Evolutionary conservation across 1,139 yeast genomes (phyloP).

Genomic region (Candida sp.): DNA sequence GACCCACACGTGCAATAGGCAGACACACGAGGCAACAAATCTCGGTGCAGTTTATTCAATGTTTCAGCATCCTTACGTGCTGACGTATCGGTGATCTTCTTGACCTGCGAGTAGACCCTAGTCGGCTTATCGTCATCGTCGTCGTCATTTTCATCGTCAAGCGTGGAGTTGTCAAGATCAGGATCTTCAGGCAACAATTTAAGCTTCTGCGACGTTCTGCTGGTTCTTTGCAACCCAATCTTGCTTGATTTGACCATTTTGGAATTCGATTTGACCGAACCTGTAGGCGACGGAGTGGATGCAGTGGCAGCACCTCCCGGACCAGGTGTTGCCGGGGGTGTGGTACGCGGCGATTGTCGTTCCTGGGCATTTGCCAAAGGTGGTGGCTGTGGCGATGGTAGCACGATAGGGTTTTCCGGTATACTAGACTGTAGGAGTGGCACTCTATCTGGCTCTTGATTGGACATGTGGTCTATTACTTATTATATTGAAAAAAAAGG

Average conservation of each 20-base stretch:
- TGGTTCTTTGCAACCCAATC: conserved; percentile 85
- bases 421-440: conserved; percentile 22
- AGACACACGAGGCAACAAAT: conserved; percentile 84
- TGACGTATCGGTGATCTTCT: conserved; percentile 84
- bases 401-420: conserved; percentile 34
- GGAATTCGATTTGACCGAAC: conserved; percentile 21
- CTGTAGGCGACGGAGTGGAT: conserved; percentile 1
- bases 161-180: conserved; percentile 12
- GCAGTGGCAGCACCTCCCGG: conserved; percentile 4
- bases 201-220: conserved; percentile 86
- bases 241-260: conserved; percentile 43
- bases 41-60: conserved; percentile 88
- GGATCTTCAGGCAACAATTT: conserved; percentile 85
- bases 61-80: conserved; percentile 96
- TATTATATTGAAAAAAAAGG: no score
- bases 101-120: conserved; percentile 79
- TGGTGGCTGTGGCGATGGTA: conserved; percentile 9
- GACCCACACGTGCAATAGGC: conserved; percentile 97
- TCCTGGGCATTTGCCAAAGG: neutral
- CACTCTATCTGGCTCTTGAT: conserved; percentile 17
- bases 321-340: conserved; percentile 6
- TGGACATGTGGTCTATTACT: conserved; percentile 3
- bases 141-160: conserved; percentile 26
- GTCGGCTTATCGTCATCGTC: conserved; percentile 20
- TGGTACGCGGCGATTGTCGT: neutral